phyloP scores from a whole-genome alignment of 23 red algal genomes.

The Gracilaria gracilis region DNA sequence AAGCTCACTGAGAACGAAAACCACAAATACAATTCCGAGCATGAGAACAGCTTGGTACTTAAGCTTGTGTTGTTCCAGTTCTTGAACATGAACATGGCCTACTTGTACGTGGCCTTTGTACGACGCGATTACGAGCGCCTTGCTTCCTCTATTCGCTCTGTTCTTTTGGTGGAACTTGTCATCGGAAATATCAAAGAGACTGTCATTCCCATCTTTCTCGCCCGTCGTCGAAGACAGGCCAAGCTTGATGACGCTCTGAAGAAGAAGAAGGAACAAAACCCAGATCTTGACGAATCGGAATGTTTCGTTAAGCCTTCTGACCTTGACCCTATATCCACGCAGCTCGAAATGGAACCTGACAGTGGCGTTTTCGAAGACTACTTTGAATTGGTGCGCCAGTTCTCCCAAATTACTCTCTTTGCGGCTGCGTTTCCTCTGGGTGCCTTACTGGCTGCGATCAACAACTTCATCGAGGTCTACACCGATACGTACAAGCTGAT shows the following conservation, averaged over 20 bases:
- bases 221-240: conserved; percentile 58
- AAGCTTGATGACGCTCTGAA: conserved; percentile 68
- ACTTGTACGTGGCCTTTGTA: conserved; percentile 88
- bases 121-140: conserved; percentile 71
- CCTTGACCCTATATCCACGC: conserved; percentile 71
- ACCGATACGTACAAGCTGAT: conserved; percentile 78
- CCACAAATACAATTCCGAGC: conserved; percentile 84
- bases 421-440: conserved; percentile 87
- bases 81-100: conserved; percentile 88
- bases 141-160: conserved; percentile 65
- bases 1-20: conserved; percentile 84
- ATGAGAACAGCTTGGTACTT: conserved; percentile 85
- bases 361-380: conserved; percentile 89
- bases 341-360: conserved; percentile 76
- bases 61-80: conserved; percentile 95
- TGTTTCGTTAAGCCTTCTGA: conserved; percentile 52
- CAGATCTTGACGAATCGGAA: conserved; percentile 78
- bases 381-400: conserved; percentile 87
- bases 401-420: conserved; percentile 86
- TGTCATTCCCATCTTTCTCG: conserved; percentile 63
- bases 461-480: conserved; percentile 85
- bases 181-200: conserved; percentile 89
- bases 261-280: conserved; percentile 77
- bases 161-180: conserved; percentile 78
- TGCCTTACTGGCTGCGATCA: conserved; percentile 63